These are phyloP conservation scores for Exophiala aquamarina DNA, from an alignment of 2,329 filamentous ascomycete species.

Conservation along the genomic window DNA sequence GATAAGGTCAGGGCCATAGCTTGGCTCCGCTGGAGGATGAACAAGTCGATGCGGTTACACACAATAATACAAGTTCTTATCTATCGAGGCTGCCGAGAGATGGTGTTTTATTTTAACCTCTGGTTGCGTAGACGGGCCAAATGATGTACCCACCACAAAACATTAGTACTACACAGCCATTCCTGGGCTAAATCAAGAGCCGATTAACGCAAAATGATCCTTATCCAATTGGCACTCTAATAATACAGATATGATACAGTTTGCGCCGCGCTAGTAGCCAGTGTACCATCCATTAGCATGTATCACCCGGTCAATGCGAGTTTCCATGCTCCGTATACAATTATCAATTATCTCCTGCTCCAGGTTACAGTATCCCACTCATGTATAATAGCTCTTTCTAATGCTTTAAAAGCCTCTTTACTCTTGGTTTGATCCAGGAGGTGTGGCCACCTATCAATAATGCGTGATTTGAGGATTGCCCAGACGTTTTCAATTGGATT, in stretches of 20 bases:
- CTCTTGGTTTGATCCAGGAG: conserved; percentile 17
- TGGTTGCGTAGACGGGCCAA: too few species aligned
- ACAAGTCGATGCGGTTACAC: too few species aligned
- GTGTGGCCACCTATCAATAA: conserved; percentile 23
- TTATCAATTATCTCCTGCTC: not conserved
- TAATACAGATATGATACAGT: not conserved
- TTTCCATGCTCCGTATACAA: conserved; percentile 7
- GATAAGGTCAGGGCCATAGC: too few species aligned
- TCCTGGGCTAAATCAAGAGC: not conserved
- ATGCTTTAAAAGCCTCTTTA: conserved; percentile 15
- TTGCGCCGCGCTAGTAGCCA: not conserved
- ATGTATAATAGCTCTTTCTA: conserved; percentile 21
- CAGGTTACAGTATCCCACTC: not conserved
- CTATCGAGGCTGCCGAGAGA: too few species aligned
- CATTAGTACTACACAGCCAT: not conserved
- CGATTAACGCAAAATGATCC: not conserved
- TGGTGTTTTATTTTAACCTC: too few species aligned
- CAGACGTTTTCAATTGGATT: conserved; percentile 33
- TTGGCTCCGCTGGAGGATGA: too few species aligned
- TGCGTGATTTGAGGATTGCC: conserved; percentile 26
- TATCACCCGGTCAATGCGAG: not conserved
- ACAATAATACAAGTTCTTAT: too few species aligned
- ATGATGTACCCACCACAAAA: conserved; percentile 18
- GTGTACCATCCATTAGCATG: conserved; percentile 18
- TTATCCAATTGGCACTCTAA: not conserved